Evolutionary conservation across 257 asterid genomes (phyloP), one percentile per base, ranked within the genome.

Genomic region (Solanum rostratum): DNA sequence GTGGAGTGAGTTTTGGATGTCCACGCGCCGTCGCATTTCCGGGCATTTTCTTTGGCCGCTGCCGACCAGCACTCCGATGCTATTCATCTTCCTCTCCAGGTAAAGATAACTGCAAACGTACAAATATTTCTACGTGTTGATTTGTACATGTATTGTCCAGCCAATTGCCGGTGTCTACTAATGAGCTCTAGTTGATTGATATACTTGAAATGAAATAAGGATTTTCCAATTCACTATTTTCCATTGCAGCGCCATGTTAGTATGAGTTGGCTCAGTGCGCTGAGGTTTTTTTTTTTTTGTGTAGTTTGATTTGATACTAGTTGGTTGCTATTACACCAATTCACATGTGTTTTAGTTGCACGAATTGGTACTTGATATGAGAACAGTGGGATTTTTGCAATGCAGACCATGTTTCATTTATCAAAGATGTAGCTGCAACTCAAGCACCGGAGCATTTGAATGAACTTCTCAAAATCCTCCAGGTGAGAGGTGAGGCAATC

Each of bases 371-470:
- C 10, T 82, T 57, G 45, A 39, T 29, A 39, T 33, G 55, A 29
- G 37, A 16, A 41, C 43, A 53, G 3, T 37, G 20, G 30, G 54
- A 24, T 85, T 65, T 59, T 22, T 53, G 79, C 30, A 59, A 65
- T 85, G 76, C 91, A 95, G 98, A 93, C 80, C 98, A 96, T 86
- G 90, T 86, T 27, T 87, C 92, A 11, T 96, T 93, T 85, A 93
- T 95, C 53, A 93, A 90, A 88, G 96, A 94, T 83, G 93, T 95
- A 16, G 98, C 98, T 59, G 94, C 90, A 66, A 83, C 94, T 50
- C 89, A 94, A 79, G 97, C 98, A 20, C 99, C 99, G 12, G 91
- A 91, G 91, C 93, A 94, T 90, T 91, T 96, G 97, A 91, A 86
- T 81, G 89, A 91, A 90, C 98, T 96, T 30, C 91, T 96, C 86